phyloP scores from a whole-genome alignment of 2,329 filamentous ascomycete genomes.

The Microdochium paspali region DNA sequence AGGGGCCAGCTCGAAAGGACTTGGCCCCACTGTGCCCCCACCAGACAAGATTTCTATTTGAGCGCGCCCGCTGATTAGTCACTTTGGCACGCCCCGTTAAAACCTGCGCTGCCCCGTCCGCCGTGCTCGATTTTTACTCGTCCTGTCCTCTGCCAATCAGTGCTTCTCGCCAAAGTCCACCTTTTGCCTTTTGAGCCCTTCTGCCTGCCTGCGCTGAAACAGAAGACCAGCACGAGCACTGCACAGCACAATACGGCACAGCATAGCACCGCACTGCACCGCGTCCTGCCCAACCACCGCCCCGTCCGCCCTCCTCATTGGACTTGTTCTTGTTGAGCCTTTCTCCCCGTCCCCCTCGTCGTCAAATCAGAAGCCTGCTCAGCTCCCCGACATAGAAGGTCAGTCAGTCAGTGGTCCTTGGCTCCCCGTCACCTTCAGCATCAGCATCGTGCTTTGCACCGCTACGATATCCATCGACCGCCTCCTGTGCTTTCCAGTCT shows the following conservation, averaged over 20 bases:
- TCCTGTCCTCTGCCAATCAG: slow-evolving; percentile 25
- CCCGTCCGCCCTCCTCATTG: slow-evolving; percentile 13
- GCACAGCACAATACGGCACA: no score
- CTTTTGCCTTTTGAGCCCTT: slow-evolving; percentile 15
- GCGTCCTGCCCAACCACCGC: slow-evolving; percentile 10
- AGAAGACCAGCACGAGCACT: no score
- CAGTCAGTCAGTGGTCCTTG: not conserved
- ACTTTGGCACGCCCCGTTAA: slow-evolving; percentile 20
- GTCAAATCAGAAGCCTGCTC: not conserved
- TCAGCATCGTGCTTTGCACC: not conserved
- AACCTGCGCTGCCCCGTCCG: slow-evolving; percentile 17
- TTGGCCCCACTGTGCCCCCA: not conserved
- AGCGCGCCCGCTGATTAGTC: slow-evolving; percentile 20
- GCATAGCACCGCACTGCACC: slow-evolving; percentile 15
- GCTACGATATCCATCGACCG: not conserved
- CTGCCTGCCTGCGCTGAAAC: slow-evolving; percentile 13
- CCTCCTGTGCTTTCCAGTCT: not conserved
- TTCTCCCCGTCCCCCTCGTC: not conserved
- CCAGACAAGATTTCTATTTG: not conserved
- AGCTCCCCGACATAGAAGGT: not conserved
- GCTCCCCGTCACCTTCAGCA: not conserved
- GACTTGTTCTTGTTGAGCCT: no score
- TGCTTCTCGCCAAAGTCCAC: slow-evolving; percentile 22
- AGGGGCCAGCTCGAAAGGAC: no score
- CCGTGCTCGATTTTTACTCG: slow-evolving; percentile 21